These are phyloP conservation scores for Blastobotrys persicus DNA, from an alignment of 1,139 yeast genomes.

Conservation along the genomic window DNA sequence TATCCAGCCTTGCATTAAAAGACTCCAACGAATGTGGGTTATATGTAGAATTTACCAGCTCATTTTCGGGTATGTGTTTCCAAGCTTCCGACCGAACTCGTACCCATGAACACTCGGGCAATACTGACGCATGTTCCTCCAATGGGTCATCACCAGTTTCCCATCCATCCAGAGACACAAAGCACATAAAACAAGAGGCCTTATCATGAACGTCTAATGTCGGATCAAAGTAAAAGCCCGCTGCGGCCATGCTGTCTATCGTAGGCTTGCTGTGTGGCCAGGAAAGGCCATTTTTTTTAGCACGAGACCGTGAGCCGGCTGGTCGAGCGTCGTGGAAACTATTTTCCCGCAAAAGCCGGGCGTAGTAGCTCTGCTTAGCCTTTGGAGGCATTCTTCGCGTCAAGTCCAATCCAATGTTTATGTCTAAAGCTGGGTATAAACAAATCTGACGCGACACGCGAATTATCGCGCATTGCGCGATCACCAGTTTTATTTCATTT, in stretches of 20 bases:
- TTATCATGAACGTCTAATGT: slow-evolving; percentile 41
- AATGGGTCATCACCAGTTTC: slow-evolving; percentile 38
- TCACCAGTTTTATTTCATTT: no score
- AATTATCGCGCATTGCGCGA: not conserved
- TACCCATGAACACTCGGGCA: slow-evolving; percentile 50
- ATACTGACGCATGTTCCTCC: slow-evolving; percentile 47
- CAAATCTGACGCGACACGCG: not conserved
- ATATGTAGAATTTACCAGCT: slow-evolving; percentile 18
- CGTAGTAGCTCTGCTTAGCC: slow-evolving; percentile 17
- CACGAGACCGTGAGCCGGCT: slow-evolving; percentile 25
- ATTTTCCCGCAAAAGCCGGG: slow-evolving; percentile 29
- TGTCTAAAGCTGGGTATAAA: not conserved
- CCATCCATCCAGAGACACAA: slow-evolving; percentile 41
- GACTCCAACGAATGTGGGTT: slow-evolving; percentile 45
- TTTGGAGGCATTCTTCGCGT: slow-evolving; percentile 10
- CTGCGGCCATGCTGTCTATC: slow-evolving; percentile 47
- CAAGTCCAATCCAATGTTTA: not conserved
- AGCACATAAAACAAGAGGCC: slow-evolving; percentile 64
- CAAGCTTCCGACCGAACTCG: slow-evolving; percentile 29
- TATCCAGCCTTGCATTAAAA: slow-evolving; percentile 45
- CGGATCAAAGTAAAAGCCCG: slow-evolving; percentile 73
- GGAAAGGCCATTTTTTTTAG: slow-evolving; percentile 23
- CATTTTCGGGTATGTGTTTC: slow-evolving; percentile 21
- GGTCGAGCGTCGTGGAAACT: slow-evolving; percentile 29
- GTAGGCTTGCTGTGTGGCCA: slow-evolving; percentile 38